A percentile compares a stretch with the other conserved stretches of the same genome.
These are phyloP conservation scores for Spizellomyces punctatus DNA, from an alignment of 192 early-diverging fungal genomes.

Conservation along the genomic window DNA sequence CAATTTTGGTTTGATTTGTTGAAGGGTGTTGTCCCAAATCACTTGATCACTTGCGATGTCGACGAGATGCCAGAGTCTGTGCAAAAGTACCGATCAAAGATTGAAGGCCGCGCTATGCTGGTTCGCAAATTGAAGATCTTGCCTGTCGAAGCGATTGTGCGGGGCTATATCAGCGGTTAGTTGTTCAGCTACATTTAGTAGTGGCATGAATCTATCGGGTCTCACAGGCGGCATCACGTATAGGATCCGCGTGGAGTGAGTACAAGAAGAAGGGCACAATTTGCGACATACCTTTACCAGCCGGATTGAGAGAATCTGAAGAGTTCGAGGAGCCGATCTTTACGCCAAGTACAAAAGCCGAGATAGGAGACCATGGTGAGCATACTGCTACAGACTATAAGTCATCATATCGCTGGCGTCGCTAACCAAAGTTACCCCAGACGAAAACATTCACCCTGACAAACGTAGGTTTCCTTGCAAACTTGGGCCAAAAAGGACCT, in stretches of 20 bases:
- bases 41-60: conserved; percentile 92
- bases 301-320: conserved; percentile 80
- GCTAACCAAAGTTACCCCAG: neutral
- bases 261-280: conserved; percentile 91
- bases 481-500: neutral
- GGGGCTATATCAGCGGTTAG: conserved; percentile 92
- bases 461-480: conserved; percentile 53
- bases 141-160: conserved; percentile 97
- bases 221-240: too few relatives aligned
- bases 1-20: conserved; percentile 95
- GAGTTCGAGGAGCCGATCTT: conserved; percentile 82
- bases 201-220: too few relatives aligned
- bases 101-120: conserved; percentile 88
- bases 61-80: conserved; percentile 87
- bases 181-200: neutral
- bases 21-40: conserved; percentile 89
- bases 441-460: conserved; percentile 97
- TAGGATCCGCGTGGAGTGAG: conserved; percentile 92
- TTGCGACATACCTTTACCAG: conserved; percentile 86
- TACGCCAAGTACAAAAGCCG: conserved; percentile 99
- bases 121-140: conserved; percentile 90
- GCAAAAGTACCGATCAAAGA: conserved; percentile 85
- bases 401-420: neutral
- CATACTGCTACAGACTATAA: conserved; percentile 28
- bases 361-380: conserved; percentile 86